Conservation (phyloP, 202 grass and related monocot species). For the Brachypodium distachyon region DNA sequence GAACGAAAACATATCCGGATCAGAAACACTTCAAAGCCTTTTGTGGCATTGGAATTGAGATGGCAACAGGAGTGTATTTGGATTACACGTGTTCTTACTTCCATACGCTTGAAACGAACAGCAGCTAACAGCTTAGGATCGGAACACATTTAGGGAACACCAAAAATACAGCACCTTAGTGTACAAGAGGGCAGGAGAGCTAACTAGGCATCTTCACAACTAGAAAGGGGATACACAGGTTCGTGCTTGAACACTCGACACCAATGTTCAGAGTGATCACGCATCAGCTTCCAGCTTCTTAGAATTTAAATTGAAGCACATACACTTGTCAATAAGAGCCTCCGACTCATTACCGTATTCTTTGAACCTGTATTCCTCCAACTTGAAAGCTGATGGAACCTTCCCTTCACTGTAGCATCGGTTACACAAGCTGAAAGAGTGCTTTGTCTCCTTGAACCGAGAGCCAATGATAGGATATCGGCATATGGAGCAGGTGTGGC, state of each 20-base stretch:
- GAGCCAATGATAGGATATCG: conserved; percentile 87
- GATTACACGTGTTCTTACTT: conserved; percentile 27
- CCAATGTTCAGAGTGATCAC: conserved; percentile 36
- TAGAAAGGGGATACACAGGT: conserved; percentile 36
- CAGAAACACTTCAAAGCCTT: conserved; percentile 1
- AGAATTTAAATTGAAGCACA: conserved; percentile 84
- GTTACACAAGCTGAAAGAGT: conserved; percentile 81
- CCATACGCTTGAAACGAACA: conserved; percentile 23
- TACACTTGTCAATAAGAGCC: conserved; percentile 70
- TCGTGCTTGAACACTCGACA: not conserved
- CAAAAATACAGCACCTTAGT: conserved; percentile 29
- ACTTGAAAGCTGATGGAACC: conserved; percentile 75
- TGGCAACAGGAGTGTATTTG: conserved; percentile 19
- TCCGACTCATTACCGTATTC: conserved; percentile 81
- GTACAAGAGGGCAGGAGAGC: conserved; percentile 35
- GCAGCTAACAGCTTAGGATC: conserved; percentile 9
- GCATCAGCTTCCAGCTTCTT: conserved; percentile 54
- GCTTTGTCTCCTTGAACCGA: conserved; percentile 86
- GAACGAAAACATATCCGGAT: not conserved
- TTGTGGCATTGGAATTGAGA: not conserved
- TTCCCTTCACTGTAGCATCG: conserved; percentile 99
- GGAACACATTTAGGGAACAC: conserved; percentile 19
- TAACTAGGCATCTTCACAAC: conserved; percentile 48
- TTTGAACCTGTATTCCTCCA: conserved; percentile 93
- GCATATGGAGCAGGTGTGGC: conserved; percentile 80